Evolutionary conservation across 2,329 filamentous ascomycete genomes (phyloP).

Genomic region (Sporothrix brunneoviolacea): DNA sequence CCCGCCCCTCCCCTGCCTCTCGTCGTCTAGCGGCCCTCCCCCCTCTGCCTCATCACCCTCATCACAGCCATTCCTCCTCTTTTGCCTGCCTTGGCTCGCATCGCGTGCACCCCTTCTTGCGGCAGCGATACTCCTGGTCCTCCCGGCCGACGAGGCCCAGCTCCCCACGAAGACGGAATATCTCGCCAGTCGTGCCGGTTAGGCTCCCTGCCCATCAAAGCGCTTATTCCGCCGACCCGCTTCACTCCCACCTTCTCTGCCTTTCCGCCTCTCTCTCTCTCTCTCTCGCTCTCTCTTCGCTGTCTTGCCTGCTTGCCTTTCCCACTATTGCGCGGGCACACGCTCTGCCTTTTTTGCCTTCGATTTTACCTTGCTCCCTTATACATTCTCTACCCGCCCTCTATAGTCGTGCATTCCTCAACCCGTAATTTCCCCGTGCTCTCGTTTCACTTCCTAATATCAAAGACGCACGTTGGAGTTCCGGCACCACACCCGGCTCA

Average conservation of each 20-base stretch:
- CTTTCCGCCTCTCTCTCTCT: neutral
- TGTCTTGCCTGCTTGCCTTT: neutral
- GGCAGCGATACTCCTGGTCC: neutral
- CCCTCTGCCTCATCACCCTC: neutral
- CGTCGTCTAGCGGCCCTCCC: neutral
- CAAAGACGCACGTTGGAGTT: neutral
- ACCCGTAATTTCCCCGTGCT: no score
- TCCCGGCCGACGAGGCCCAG: neutral
- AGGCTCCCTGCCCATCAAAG: conserved; percentile 6
- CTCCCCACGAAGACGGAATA: conserved; percentile 13
- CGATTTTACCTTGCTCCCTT: conserved; percentile 2
- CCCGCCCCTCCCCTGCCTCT: neutral
- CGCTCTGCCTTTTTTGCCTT: no score
- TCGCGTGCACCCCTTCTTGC: neutral
- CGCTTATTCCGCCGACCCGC: conserved; percentile 2
- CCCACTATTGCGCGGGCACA: no score
- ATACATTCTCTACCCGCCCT: neutral
- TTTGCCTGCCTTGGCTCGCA: neutral
- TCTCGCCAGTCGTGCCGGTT: conserved; percentile 1
- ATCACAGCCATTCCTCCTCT: no score
- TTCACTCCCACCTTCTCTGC: conserved; percentile 3
- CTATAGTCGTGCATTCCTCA: neutral
- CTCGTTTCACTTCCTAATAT: neutral
- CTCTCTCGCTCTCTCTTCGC: neutral
- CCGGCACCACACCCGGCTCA: neutral